A percentile compares a stretch with the other conserved stretches of the same genome.
These are phyloP conservation scores for Xylaria grammica DNA, from an alignment of 495 filamentous ascomycete genomes.

Conservation along the genomic window DNA sequence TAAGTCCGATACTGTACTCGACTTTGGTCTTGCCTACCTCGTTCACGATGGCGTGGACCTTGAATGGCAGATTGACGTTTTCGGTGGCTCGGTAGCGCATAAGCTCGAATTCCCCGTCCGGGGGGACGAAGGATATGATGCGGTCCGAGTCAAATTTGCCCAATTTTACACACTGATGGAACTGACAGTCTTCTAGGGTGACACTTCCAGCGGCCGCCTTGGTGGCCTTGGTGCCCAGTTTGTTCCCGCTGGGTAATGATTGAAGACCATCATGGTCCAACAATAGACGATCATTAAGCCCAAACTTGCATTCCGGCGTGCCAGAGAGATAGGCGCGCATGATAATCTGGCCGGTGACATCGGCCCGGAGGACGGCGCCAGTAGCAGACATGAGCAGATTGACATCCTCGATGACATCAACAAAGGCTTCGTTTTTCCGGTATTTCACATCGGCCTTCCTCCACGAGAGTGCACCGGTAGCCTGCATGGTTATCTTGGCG, in stretches of 20 bases:
- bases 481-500: conserved; percentile 98
- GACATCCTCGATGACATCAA: conserved; percentile 99
- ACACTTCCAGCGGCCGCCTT: conserved; percentile 95
- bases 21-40: conserved; percentile 97
- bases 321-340: conserved; percentile 98
- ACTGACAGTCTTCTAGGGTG: conserved; percentile 97
- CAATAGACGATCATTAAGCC: conserved; percentile 93
- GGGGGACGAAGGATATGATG: conserved; percentile 97
- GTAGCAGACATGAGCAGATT: conserved; percentile 98
- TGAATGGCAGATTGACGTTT: conserved; percentile 99
- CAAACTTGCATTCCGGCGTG: conserved; percentile 99
- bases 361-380: conserved; percentile 92
- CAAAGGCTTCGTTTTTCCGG: conserved; percentile 98
- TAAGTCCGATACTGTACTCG: conserved; percentile 96
- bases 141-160: conserved; percentile 96
- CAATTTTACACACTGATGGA: conserved; percentile 98
- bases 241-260: conserved; percentile 70
- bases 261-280: conserved; percentile 78
- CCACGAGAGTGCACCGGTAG: conserved; percentile 96
- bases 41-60: conserved; percentile 97
- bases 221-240: conserved; percentile 79
- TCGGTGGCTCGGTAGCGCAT: conserved; percentile 99
- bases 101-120: conserved; percentile 98
- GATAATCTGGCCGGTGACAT: conserved; percentile 96
- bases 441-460: conserved; percentile 97